phyloP scores from a whole-genome alignment of 1,139 yeast genomes.

The Casaregolazyma lundiana region DNA sequence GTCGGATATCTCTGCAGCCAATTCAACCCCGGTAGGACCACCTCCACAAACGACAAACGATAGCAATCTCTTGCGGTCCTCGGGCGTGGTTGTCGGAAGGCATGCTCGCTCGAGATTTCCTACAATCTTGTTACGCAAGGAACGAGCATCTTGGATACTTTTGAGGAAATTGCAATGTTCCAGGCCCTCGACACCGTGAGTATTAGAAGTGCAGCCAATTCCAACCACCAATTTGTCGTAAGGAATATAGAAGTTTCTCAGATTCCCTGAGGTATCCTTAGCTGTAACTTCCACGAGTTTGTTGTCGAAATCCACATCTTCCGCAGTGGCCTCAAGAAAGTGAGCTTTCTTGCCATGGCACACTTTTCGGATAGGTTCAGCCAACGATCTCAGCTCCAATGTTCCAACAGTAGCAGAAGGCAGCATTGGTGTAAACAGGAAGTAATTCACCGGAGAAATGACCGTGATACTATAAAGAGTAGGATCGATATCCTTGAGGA shows the following conservation, averaged over 20 bases:
- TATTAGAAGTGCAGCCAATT: constrained; percentile 60
- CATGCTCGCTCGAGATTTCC: constrained; percentile 54
- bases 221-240: constrained; percentile 61
- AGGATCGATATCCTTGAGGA: constrained; percentile 40
- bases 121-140: constrained; percentile 50
- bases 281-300: constrained; percentile 51
- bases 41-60: constrained; percentile 68
- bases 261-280: constrained; percentile 12
- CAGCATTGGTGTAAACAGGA: constrained; percentile 54
- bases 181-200: constrained; percentile 63
- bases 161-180: constrained; percentile 54
- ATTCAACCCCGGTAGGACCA: constrained; percentile 68
- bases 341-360: constrained; percentile 47
- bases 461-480: constrained; percentile 56
- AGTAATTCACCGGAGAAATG: constrained; percentile 57
- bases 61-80: constrained; percentile 52
- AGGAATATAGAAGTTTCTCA: constrained; percentile 49
- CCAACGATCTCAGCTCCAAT: constrained; percentile 45
- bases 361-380: constrained; percentile 55
- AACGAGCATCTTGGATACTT: constrained; percentile 61
- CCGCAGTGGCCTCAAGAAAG: constrained; percentile 53
- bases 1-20: constrained; percentile 62
- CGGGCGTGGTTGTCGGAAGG: constrained; percentile 55
- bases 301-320: constrained; percentile 47
- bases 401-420: constrained; percentile 63